A percentile compares a stretch with the other conserved stretches of the same genome.
Conservation (phyloP, 2,329 filamentous ascomycete species). For the Sporothrix globosa region DNA sequence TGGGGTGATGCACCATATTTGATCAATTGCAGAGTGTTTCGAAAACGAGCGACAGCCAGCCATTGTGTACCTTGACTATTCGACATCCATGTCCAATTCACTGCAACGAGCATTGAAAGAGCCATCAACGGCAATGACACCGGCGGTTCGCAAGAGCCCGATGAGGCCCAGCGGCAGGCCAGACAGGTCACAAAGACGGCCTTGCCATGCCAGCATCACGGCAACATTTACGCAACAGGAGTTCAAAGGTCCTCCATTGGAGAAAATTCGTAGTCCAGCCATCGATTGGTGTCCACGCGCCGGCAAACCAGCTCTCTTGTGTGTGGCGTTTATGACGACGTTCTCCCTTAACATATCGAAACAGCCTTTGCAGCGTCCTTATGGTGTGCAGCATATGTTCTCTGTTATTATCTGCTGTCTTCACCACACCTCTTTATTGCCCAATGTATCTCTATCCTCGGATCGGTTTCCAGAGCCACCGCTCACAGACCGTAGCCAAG, state of each 20-base stretch:
- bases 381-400: not conserved
- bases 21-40: not conserved
- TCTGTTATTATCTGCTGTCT: not conserved
- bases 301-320: not conserved
- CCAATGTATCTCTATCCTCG: not conserved
- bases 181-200: slow-evolving; percentile 13
- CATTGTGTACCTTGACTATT: not conserved
- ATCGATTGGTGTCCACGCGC: not conserved
- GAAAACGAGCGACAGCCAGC: not conserved
- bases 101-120: not conserved
- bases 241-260: not conserved
- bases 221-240: slow-evolving; percentile 2
- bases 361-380: not conserved
- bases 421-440: not conserved
- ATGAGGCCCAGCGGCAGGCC: slow-evolving; percentile 15
- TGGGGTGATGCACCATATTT: not conserved
- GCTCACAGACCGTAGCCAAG: not conserved
- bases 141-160: slow-evolving; percentile 1
- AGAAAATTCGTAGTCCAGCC: not conserved
- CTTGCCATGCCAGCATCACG: not conserved
- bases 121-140: not conserved
- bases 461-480: not conserved
- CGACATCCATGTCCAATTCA: not conserved
- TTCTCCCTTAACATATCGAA: not conserved
- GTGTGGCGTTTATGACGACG: not conserved